A percentile compares a stretch with the other conserved stretches of the same genome.
phyloP scores from a whole-genome alignment of 352 stramenopile species.

The Blastocystis sp. region DNA sequence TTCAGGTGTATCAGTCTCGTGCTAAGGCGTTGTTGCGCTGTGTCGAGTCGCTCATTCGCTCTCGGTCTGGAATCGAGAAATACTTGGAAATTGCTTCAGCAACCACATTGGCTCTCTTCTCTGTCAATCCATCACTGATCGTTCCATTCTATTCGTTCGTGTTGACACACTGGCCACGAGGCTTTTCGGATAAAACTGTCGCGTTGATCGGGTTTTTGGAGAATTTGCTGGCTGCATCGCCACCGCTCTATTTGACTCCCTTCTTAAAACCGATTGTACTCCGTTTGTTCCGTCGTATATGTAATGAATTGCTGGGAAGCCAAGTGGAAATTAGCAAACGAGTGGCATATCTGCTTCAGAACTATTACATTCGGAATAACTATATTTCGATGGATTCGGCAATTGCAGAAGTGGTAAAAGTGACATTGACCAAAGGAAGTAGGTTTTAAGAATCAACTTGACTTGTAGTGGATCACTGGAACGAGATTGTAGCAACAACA shows the following conservation, averaged over 20 bases:
- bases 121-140: background rate
- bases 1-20: background rate
- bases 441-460: background rate
- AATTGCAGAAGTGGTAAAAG: background rate
- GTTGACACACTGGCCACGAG: background rate
- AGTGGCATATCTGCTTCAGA: constrained; percentile 1
- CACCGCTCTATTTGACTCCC: background rate
- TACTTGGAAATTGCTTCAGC: background rate
- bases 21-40: background rate
- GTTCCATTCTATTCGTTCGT: constrained; percentile 6
- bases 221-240: background rate
- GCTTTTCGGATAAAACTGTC: background rate
- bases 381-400: constrained; percentile 13
- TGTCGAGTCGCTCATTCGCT: background rate
- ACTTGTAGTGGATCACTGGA: constrained; percentile 37
- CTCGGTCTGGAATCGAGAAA: background rate
- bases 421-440: constrained; percentile 15
- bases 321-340: constrained; percentile 29
- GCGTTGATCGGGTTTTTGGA: background rate
- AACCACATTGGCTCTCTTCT: background rate
- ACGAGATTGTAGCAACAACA: constrained; percentile 3
- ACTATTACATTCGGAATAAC: constrained; percentile 22
- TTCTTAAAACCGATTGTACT: background rate
- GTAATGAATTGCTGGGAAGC: background rate
- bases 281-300: background rate